Evolutionary conservation across 306 rosid species (phyloP), one percentile per base, ranked within the genome.

Genomic region (Begonia peltatifolia): DNA sequence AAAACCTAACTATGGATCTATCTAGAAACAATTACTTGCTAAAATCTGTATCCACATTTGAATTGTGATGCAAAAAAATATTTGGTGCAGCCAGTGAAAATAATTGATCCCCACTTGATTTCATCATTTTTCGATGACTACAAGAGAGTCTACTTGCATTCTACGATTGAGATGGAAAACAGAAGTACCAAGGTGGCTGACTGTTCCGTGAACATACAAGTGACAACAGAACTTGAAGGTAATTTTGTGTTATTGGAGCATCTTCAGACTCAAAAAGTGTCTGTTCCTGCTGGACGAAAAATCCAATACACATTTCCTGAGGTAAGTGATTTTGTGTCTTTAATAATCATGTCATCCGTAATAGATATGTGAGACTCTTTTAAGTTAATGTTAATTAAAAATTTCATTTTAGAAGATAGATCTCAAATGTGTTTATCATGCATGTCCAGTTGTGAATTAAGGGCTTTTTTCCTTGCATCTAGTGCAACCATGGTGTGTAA

Each of bases 21-120:
- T 18, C 1, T 20, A 3, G 2, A 20, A 20, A 3, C 3, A 20
- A 20, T 1, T 20, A 20, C 23, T 20, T 20, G 4, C 23, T 20
- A 2, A 20, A 20, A 20, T 20, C 23, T 20, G 23, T 20, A 20
- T 20, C 4, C 23, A 20, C 2, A 20, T 20, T 20, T 20, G 23
- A 20, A 20, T 20, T 20, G 18, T 46, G 42, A 57, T 23, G 23
- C 42, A 16, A 20, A 20, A 20, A 53, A 38, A 43, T 46, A 10
- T 74, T 74, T 76, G 38, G 22, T 77, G 88, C 95, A 84, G 97
- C 97, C 97, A 12, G 89, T 89, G 54, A 89, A 82, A 68, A 58
- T 89, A 63, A 66, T 84, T 64, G 94, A 89, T 68, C 97, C 95
- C 47, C 97, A 89, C 87, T 76, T 89, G 78, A 94, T 82, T 63